Percentiles rank a stretch among this genome's conserved stretches.
Evolutionary conservation across 192 early-diverging fungal species (phyloP).

Genomic region (Gigaspora rosea): DNA sequence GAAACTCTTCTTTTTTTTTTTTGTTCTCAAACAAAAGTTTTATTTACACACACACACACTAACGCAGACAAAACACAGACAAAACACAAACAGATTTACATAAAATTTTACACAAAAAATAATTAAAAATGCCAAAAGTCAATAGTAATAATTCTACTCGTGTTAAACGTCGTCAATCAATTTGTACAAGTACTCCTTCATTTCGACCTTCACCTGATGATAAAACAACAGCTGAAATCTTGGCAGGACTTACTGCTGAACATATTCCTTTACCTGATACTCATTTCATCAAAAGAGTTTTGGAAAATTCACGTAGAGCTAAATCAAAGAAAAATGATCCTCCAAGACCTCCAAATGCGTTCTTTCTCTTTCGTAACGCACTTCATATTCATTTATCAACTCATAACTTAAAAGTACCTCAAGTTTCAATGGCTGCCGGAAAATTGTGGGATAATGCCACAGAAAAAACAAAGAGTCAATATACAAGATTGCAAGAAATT

Average conservation of each 20-base stretch:
- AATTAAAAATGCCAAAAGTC: no score
- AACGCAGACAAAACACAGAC: no score
- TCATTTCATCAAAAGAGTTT: slow-evolving; percentile 6
- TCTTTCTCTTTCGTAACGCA: slow-evolving; percentile 30
- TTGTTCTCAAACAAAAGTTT: no score
- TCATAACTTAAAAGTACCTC: slow-evolving; percentile 30
- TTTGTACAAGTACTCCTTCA: neutral
- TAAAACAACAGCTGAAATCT: neutral
- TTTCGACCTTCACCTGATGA: neutral
- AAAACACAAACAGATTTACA: no score
- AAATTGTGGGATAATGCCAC: slow-evolving; percentile 17
- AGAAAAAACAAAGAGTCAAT: slow-evolving; percentile 1
- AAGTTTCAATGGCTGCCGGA: slow-evolving; percentile 19
- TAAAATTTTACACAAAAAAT: no score
- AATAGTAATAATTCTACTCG: neutral
- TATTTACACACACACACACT: no score
- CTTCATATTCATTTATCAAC: slow-evolving; percentile 10
- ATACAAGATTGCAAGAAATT: slow-evolving; percentile 24
- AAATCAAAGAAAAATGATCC: slow-evolving; percentile 24
- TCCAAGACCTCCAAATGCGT: slow-evolving; percentile 29
- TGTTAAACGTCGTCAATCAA: slow-evolving; percentile 1
- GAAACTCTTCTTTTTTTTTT: no score
- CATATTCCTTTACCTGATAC: slow-evolving; percentile 26
- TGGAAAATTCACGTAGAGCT: slow-evolving; percentile 21
- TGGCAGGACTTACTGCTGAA: slow-evolving; percentile 16